phyloP scores from a whole-genome alignment of 345 rosid species.

The Gossypioides kirkii region DNA sequence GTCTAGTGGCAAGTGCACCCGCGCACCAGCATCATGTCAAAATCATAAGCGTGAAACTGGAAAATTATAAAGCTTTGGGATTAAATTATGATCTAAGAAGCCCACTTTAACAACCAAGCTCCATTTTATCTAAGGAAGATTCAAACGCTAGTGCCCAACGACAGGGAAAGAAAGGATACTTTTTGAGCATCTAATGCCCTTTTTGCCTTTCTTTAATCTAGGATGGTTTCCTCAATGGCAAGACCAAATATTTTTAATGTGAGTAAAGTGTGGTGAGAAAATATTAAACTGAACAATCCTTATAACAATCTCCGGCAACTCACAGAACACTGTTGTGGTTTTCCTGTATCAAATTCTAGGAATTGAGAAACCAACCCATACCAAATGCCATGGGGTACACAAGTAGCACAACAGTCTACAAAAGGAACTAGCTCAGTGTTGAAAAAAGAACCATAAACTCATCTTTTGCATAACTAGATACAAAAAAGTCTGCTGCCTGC shows the following conservation, averaged over 20 bases:
- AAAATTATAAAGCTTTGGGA: not conserved
- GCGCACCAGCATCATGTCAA: conserved; percentile 6
- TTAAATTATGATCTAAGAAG: not conserved
- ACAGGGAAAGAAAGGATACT: not conserved
- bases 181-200: not conserved
- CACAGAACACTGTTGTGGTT: not conserved
- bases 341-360: not conserved
- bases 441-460: not conserved
- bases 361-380: not conserved
- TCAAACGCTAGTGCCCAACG: not conserved
- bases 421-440: not conserved
- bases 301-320: not conserved
- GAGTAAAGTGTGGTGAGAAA: not conserved
- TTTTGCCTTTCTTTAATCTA: not conserved
- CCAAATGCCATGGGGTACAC: not conserved
- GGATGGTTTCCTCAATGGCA: not conserved
- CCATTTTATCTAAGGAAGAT: not conserved
- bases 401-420: not conserved
- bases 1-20: not conserved
- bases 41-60: not conserved
- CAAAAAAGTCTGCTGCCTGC: not conserved
- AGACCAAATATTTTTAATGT: not conserved
- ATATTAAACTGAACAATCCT: not conserved
- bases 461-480: not conserved
- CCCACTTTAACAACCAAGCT: not conserved